These are phyloP conservation scores for Penicillium bialowiezense DNA, from an alignment of 495 filamentous ascomycete species.

Conservation along the genomic window DNA sequence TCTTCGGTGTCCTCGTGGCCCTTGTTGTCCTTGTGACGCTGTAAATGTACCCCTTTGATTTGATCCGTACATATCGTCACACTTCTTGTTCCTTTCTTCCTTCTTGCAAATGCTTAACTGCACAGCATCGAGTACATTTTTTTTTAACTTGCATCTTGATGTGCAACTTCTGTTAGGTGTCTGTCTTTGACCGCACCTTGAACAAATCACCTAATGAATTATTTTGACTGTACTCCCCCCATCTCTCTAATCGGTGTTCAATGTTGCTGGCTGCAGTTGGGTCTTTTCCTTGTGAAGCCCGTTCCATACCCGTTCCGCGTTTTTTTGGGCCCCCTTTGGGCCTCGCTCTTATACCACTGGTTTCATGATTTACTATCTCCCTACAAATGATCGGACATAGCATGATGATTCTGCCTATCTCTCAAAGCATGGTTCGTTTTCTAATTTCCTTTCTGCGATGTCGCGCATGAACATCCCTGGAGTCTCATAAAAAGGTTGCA, in stretches of 20 bases:
- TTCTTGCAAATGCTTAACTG: conserved; percentile 10
- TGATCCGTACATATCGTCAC: not conserved
- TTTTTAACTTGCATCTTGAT: not conserved
- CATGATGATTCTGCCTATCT: too few species aligned
- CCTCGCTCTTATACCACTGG: not conserved
- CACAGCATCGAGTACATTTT: conserved; percentile 19
- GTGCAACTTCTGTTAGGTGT: conserved; percentile 10
- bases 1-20: conserved; percentile 57
- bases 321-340: too few species aligned
- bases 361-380: conserved; percentile 1
- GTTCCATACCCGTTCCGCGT: not conserved
- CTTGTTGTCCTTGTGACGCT: conserved; percentile 53
- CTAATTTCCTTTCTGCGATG: conserved; percentile 4
- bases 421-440: too few species aligned
- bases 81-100: conserved; percentile 3
- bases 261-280: conserved; percentile 8
- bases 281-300: not conserved
- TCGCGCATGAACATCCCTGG: too few species aligned
- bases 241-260: not conserved
- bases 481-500: too few species aligned
- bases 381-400: conserved; percentile 17
- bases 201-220: conserved; percentile 11
- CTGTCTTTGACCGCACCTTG: conserved; percentile 15
- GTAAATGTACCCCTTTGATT: conserved; percentile 33
- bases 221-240: conserved; percentile 2